Evolutionary conservation across 768 basidiomycete genomes (phyloP).

Genomic region (Boletus tylopilopsis): DNA sequence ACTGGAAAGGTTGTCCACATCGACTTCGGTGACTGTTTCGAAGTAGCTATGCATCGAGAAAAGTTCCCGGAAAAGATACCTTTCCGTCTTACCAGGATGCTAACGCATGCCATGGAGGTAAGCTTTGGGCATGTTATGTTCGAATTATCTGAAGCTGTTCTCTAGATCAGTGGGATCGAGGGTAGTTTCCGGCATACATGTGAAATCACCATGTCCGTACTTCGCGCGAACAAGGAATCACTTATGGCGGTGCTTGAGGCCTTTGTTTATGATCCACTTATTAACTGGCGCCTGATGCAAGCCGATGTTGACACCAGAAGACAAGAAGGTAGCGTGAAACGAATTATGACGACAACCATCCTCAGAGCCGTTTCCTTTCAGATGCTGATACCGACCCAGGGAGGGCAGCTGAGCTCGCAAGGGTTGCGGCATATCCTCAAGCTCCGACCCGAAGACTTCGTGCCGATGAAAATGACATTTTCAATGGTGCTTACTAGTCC

Average conservation of each 20-base stretch:
- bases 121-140: constrained; percentile 11
- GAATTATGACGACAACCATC: not conserved
- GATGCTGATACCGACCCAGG: constrained; percentile 48
- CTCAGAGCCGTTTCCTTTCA: constrained; percentile 12
- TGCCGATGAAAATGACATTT: constrained; percentile 91
- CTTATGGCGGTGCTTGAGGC: constrained; percentile 98
- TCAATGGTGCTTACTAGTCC: constrained; percentile 62
- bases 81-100: constrained; percentile 96
- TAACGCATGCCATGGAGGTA: constrained; percentile 99
- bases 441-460: constrained; percentile 78
- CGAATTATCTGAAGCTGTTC: constrained; percentile 4
- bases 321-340: constrained; percentile 53
- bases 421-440: constrained; percentile 71
- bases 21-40: constrained; percentile 98
- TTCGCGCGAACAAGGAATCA: constrained; percentile 98
- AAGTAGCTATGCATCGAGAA: constrained; percentile 95
- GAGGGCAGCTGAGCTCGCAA: constrained; percentile 57
- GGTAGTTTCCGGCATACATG: constrained; percentile 95
- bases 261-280: constrained; percentile 96
- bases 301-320: constrained; percentile 72
- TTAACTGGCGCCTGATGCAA: constrained; percentile 94
- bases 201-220: constrained; percentile 96
- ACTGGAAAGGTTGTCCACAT: constrained; percentile 97
- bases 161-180: constrained; percentile 93
- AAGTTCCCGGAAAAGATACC: constrained; percentile 99